A percentile compares a stretch with the other conserved stretches of the same genome.
phyloP scores from a whole-genome alignment of 2,329 filamentous ascomycete genomes.

The Alternaria postmessia region DNA sequence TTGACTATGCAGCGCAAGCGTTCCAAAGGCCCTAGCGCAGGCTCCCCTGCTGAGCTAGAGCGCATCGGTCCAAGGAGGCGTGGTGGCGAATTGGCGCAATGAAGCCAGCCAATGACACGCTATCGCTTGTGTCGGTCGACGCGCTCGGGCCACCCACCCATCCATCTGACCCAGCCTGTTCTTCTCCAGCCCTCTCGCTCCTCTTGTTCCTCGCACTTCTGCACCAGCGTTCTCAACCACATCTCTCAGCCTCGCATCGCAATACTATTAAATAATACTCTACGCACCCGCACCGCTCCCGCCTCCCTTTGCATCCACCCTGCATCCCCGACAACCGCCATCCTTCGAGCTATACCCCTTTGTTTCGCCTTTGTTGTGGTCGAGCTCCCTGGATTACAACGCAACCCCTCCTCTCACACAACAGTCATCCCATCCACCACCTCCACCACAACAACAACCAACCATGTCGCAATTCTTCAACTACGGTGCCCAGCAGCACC shows the following conservation, averaged over 20 bases:
- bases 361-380: slow-evolving; percentile 39
- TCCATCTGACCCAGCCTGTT: slow-evolving; percentile 18
- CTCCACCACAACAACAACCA: slow-evolving; percentile 27
- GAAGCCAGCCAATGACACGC: slow-evolving; percentile 8
- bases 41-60: slow-evolving; percentile 8
- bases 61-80: slow-evolving; percentile 5
- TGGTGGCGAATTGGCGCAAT: slow-evolving; percentile 9
- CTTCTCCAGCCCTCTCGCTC: slow-evolving; percentile 21
- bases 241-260: slow-evolving; percentile 36
- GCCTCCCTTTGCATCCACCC: slow-evolving; percentile 21
- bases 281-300: slow-evolving; percentile 18
- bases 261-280: slow-evolving; percentile 33
- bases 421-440: slow-evolving; percentile 24
- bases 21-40: slow-evolving; percentile 8
- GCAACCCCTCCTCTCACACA: slow-evolving; percentile 30
- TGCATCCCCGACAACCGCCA: slow-evolving; percentile 12
- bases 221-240: slow-evolving; percentile 26
- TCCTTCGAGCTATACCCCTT: slow-evolving; percentile 26
- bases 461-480: slow-evolving; percentile 60
- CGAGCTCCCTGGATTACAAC: slow-evolving; percentile 20
- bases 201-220: slow-evolving; percentile 27
- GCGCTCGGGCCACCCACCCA: slow-evolving; percentile 15
- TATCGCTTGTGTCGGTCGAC: slow-evolving; percentile 4
- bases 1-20: slow-evolving; percentile 13
- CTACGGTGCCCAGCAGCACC: slow-evolving; percentile 58